Conservation (phyloP, 805 yeast species). For the Vanderwaltozyma verrucispora region DNA sequence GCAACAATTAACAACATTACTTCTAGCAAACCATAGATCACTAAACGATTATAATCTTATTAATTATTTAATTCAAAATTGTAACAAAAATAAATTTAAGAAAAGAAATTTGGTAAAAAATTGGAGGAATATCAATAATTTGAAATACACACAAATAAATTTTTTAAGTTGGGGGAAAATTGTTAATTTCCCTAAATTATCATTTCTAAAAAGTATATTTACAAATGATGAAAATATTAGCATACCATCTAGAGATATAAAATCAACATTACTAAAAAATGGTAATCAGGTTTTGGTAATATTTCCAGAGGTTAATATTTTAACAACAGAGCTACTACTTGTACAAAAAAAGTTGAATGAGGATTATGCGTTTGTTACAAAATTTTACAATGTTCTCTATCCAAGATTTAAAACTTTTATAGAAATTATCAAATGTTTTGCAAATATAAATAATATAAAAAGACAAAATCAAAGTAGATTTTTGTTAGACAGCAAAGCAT, state of each 20-base stretch:
- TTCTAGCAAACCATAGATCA: conserved; percentile 50
- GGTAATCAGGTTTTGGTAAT: conserved; percentile 50
- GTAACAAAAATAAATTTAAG: conserved; percentile 1
- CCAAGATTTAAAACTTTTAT: conserved; percentile 62
- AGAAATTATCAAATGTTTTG: conserved; percentile 35
- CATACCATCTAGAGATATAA: conserved; percentile 24
- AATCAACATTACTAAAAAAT: conserved; percentile 25
- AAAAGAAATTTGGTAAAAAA: conserved; percentile 7
- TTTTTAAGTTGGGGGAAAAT: conserved; percentile 64
- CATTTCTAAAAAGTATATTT: conserved; percentile 36
- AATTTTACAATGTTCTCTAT: conserved; percentile 51
- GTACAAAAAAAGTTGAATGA: conserved; percentile 46
- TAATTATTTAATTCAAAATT: conserved; percentile 24
- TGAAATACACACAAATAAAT: conserved; percentile 34
- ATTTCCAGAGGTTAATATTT: conserved; percentile 80
- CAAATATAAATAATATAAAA: conserved; percentile 22
- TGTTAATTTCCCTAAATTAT: conserved; percentile 50
- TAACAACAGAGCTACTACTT: conserved; percentile 37
- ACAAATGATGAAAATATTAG: conserved; percentile 65
- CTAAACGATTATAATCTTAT: conserved; percentile 54
- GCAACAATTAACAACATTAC: conserved; percentile 13
- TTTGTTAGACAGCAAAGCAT: conserved; percentile 47
- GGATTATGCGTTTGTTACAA: conserved; percentile 47
- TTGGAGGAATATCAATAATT: conserved; percentile 4
- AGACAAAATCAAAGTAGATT: conserved; percentile 14